Base-by-base conservation (phyloP, 2,329 filamentous ascomycete species). In the Talaromyces marneffei region DNA sequence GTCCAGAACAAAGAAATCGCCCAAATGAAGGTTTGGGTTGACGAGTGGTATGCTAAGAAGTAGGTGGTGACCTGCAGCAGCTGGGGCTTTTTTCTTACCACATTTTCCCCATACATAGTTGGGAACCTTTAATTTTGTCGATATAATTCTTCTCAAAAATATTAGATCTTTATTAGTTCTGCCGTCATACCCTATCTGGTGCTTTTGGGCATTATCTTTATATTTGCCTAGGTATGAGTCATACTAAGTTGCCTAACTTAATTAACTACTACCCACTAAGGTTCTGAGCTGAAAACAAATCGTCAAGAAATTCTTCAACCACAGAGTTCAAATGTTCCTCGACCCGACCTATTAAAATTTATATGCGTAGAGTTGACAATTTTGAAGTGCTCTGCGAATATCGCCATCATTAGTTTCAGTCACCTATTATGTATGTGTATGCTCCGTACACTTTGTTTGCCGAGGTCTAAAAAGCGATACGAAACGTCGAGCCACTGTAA, bases 1-100 rank as follows among this genome's bases (percentile, higher is more conserved):
- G 77, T 86, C 1, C 79, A 83, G 40, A 75, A 84, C 65, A 73
- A 73, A 18, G 77, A 80, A 66, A 70, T 85, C 3, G 70, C 70
- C 14, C 78, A 83, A 70, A 78, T 86, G 52, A 78, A 77, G 64
- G 70, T 70, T n/a, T 86, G 83, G 83, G 80, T 84, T 3, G 72
- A 67, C 0, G 81, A 85, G 64, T 85, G 35, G 23, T 14, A 55
- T 29, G 29, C 18, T 33, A n/a, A 29, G 25, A 48, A 48, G 12
- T 48, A 48, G 25, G 6, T 9, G n/a, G 7, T 29, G 23, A n/a
- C 18, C 39, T 40, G 2, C 12, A 8, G 23, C 5, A n/a, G n/a
- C n/a, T n/a, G n/a, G n/a, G 44, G 6, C 3, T 27, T 29, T 18
- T 1, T 20, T 27, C 42, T n/a, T 27, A 46, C 14, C 14, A 48